Percentiles rank a stretch among this genome's conserved stretches.
These are phyloP conservation scores for Prinsepia uniflora DNA, from an alignment of 306 rosid species.

Conservation along the genomic window DNA sequence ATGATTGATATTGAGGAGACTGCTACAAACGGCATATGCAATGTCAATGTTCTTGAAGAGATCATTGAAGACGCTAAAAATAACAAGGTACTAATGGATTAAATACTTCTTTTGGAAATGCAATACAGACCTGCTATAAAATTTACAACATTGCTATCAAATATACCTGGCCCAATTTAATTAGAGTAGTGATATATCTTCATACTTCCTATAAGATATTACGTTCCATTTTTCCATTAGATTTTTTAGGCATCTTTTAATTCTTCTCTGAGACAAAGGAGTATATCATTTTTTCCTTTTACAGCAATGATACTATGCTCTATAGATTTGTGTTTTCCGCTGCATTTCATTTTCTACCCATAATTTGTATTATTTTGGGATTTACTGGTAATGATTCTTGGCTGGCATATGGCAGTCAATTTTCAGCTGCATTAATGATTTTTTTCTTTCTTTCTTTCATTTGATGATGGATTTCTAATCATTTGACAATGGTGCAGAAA, in stretches of 20 bases:
- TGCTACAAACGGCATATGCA: conserved; percentile 26
- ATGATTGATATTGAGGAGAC: conserved; percentile 33
- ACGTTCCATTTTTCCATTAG: background rate
- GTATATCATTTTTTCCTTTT: background rate
- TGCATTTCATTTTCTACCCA: background rate
- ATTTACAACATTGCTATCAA: background rate
- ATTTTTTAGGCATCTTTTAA: background rate
- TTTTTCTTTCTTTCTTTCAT: background rate
- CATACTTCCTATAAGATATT: background rate
- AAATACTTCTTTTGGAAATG: background rate
- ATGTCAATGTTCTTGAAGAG: conserved; percentile 63
- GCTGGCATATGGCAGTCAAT: background rate
- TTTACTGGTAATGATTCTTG: background rate
- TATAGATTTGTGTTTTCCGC: background rate
- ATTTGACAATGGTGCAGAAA: conserved; percentile 50
- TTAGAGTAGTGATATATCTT: background rate
- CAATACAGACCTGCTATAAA: background rate
- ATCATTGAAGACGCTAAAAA: conserved; percentile 72
- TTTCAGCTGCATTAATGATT: too few species aligned
- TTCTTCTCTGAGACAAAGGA: background rate
- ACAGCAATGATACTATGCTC: background rate
- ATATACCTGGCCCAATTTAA: background rate
- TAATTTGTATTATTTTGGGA: background rate
- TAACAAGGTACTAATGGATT: conserved; percentile 63
- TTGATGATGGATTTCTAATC: background rate